phyloP scores from a whole-genome alignment of 2,329 filamentous ascomycete species.

The Pyrenochaeta sp. region DNA sequence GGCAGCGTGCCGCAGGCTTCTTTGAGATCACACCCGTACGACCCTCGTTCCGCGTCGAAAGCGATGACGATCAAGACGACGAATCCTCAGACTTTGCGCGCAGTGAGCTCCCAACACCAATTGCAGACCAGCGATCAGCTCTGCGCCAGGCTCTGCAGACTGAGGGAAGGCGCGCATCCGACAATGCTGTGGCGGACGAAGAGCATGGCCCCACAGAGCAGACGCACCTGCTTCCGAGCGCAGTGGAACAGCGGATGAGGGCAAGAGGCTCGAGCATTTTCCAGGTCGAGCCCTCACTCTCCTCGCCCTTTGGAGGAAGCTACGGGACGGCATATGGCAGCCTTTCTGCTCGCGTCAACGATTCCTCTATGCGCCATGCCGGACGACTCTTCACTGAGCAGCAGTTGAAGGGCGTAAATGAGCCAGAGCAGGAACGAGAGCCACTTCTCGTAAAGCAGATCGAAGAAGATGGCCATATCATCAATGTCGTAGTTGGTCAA shows the following conservation, averaged over 20 bases:
- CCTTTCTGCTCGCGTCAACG: conserved; percentile 64
- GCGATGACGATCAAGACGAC: conserved; percentile 43
- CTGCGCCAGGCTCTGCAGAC: conserved; percentile 52
- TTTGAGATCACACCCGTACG: conserved; percentile 84
- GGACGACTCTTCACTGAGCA: conserved; percentile 60
- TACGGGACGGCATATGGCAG: conserved; percentile 72
- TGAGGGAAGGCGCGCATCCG: conserved; percentile 48
- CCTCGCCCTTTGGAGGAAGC: conserved; percentile 75
- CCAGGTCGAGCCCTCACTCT: conserved; percentile 63
- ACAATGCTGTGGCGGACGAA: conserved; percentile 48
- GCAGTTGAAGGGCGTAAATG: conserved; percentile 53
- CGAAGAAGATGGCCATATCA: conserved; percentile 82
- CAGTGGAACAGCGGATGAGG: conserved; percentile 38
- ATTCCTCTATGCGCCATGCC: conserved; percentile 65
- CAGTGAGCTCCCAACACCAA: conserved; percentile 36
- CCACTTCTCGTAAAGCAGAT: conserved; percentile 89
- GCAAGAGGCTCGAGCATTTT: conserved; percentile 56
- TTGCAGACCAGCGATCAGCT: conserved; percentile 52
- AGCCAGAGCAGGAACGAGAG: conserved; percentile 61
- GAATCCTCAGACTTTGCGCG: conserved; percentile 44
- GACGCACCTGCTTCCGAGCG: conserved; percentile 36
- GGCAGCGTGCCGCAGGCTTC: conserved; percentile 90
- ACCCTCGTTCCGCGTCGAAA: conserved; percentile 70
- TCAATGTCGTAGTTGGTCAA: conserved; percentile 86
- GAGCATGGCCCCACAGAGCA: conserved; percentile 45